Conservation (phyloP, 179 eudicot species). For the Heliamphora pulchella region DNA sequence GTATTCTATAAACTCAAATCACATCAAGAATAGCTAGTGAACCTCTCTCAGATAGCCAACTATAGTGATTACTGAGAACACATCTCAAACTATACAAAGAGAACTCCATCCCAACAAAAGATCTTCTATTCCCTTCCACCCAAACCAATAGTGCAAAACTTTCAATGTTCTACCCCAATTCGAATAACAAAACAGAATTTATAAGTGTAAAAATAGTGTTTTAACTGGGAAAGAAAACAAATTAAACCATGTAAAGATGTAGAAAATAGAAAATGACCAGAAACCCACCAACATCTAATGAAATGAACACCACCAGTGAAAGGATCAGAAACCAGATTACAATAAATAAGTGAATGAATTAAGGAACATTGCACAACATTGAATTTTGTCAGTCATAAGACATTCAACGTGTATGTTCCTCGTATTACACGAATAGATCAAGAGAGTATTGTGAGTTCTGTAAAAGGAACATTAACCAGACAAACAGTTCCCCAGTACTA, state of each 20-base stretch:
- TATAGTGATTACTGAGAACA: too few relatives aligned
- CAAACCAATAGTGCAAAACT: neutral
- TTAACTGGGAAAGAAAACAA: too few relatives aligned
- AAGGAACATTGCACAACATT: neutral
- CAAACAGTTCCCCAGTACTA: neutral
- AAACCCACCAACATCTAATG: neutral
- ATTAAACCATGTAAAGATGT: too few relatives aligned
- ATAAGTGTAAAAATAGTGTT: neutral
- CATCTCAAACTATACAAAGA: too few relatives aligned
- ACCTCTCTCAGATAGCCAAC: too few relatives aligned
- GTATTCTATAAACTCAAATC: too few relatives aligned
- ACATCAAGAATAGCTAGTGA: too few relatives aligned
- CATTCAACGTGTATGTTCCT: too few relatives aligned
- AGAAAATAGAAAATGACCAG: too few relatives aligned
- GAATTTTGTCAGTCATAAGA: neutral
- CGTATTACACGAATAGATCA: too few relatives aligned
- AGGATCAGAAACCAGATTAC: neutral
- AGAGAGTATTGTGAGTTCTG: neutral
- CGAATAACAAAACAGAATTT: neutral
- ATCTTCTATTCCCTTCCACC: too few relatives aligned
- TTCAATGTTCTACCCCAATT: neutral
- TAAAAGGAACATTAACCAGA: conserved; percentile 6
- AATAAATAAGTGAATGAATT: neutral
- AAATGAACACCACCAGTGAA: neutral
- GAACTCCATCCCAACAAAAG: too few relatives aligned